These are phyloP conservation scores for Elaphomyces granulatus DNA, from an alignment of 495 filamentous ascomycete genomes.

Conservation along the genomic window DNA sequence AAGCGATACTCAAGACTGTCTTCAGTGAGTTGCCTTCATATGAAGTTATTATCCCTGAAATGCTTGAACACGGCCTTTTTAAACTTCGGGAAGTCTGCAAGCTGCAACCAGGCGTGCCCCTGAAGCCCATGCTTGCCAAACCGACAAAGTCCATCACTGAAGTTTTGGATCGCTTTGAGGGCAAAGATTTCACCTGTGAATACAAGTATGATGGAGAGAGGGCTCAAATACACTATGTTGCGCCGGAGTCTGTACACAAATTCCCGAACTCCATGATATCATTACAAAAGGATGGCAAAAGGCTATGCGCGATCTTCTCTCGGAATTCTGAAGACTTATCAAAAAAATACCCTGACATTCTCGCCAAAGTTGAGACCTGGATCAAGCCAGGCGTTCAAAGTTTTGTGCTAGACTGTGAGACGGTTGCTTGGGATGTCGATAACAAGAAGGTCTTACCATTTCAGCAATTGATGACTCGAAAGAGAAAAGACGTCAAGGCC, in stretches of 20 bases:
- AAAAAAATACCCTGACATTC: constrained; percentile 93
- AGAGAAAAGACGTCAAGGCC: constrained; percentile 92
- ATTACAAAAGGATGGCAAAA: constrained; percentile 39
- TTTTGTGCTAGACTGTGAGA: constrained; percentile 96
- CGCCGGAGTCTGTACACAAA: constrained; percentile 58
- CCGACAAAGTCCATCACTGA: constrained; percentile 98
- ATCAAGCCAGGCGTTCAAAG: constrained; percentile 78
- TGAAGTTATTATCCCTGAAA: constrained; percentile 82
- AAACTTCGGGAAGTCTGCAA: constrained; percentile 75
- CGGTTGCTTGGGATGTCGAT: constrained; percentile 87
- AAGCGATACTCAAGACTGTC: constrained; percentile 72
- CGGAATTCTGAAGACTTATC: constrained; percentile 92
- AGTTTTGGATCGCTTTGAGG: constrained; percentile 92
- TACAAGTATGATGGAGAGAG: constrained; percentile 98
- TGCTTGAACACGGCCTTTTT: constrained; percentile 74
- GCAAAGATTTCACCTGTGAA: constrained; percentile 91
- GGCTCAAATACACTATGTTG: constrained; percentile 93
- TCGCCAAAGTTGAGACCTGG: constrained; percentile 76
- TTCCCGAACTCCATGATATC: constrained; percentile 36
- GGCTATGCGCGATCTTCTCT: constrained; percentile 83
- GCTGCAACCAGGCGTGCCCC: constrained; percentile 80
- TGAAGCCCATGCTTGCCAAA: constrained; percentile 98
- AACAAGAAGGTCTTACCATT: constrained; percentile 94
- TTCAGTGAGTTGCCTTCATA: constrained; percentile 93
- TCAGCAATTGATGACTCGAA: constrained; percentile 95